These are phyloP conservation scores for Turnera subulata DNA, from an alignment of 345 rosid species.

Conservation along the genomic window DNA sequence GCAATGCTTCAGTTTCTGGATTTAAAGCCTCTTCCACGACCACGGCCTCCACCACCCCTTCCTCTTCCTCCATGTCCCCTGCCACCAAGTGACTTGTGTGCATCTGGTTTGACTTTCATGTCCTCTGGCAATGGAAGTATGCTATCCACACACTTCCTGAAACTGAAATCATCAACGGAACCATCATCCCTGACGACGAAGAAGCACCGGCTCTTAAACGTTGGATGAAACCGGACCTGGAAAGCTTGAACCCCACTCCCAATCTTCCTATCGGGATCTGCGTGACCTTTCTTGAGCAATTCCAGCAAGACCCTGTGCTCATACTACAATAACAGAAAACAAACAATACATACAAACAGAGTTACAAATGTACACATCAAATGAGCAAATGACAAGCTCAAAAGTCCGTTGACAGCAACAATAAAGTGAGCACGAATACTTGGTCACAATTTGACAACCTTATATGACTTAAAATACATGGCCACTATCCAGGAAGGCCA, in stretches of 20 bases:
- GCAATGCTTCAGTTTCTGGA: conserved; percentile 7
- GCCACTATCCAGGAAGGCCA: too few species aligned
- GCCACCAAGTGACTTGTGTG: conserved; percentile 36
- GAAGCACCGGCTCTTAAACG: conserved; percentile 72
- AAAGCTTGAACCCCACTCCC: conserved; percentile 67
- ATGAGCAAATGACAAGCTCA: too few species aligned
- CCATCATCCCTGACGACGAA: conserved; percentile 75
- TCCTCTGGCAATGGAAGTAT: conserved; percentile 85
- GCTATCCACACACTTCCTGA: conserved; percentile 89
- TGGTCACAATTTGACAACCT: too few species aligned
- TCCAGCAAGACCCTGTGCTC: conserved; percentile 71
- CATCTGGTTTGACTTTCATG: conserved; percentile 51
- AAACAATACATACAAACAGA: conserved; percentile 5
- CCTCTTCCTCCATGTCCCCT: conserved; percentile 53
- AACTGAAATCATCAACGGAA: conserved; percentile 82
- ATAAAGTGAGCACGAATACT: too few species aligned
- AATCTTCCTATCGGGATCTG: conserved; percentile 76
- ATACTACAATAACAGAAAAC: conserved; percentile 42
- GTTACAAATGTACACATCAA: not conserved
- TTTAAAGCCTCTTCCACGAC: conserved; percentile 46
- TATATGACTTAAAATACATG: too few species aligned
- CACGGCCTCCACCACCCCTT: conserved; percentile 42
- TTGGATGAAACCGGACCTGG: conserved; percentile 73
- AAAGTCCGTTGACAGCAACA: too few species aligned
- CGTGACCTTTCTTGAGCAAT: conserved; percentile 75